Evolutionary conservation across 2,329 filamentous ascomycete genomes (phyloP).

Genomic region (Alternaria tenuissima): DNA sequence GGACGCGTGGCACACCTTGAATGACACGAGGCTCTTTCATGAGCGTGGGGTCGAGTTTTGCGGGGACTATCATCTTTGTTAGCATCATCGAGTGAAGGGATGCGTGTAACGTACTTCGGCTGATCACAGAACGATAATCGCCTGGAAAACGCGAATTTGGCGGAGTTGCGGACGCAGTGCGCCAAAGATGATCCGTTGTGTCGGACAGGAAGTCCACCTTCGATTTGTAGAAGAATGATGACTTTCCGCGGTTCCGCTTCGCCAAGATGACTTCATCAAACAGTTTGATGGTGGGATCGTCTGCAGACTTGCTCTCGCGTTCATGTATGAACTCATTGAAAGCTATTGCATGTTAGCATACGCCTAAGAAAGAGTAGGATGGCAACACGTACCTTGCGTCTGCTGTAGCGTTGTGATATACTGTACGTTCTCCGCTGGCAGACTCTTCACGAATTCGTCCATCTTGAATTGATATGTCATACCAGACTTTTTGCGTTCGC

Average conservation of each 20-base stretch:
- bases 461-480: constrained; percentile 71
- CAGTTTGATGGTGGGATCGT: constrained; percentile 73
- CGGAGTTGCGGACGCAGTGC: constrained; percentile 67
- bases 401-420: constrained; percentile 70
- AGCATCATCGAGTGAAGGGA: constrained; percentile 17
- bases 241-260: constrained; percentile 74
- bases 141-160: constrained; percentile 63
- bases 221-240: constrained; percentile 69
- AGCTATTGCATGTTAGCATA: constrained; percentile 50
- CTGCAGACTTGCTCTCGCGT: constrained; percentile 70
- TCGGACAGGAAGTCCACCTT: constrained; percentile 71
- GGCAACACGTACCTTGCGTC: constrained; percentile 62
- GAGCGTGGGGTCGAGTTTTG: constrained; percentile 81
- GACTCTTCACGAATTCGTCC: constrained; percentile 70
- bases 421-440: constrained; percentile 70
- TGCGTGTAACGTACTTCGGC: constrained; percentile 53
- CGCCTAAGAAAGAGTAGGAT: background rate
- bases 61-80: constrained; percentile 72
- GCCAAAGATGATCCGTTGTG: constrained; percentile 81
- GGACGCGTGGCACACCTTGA: constrained; percentile 78
- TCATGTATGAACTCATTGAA: constrained; percentile 89
- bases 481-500: constrained; percentile 69
- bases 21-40: constrained; percentile 94
- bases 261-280: constrained; percentile 87
- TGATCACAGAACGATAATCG: constrained; percentile 62